These are phyloP conservation scores for Epicoccum sorghinum DNA, from an alignment of 2,329 filamentous ascomycete species.

Conservation along the genomic window DNA sequence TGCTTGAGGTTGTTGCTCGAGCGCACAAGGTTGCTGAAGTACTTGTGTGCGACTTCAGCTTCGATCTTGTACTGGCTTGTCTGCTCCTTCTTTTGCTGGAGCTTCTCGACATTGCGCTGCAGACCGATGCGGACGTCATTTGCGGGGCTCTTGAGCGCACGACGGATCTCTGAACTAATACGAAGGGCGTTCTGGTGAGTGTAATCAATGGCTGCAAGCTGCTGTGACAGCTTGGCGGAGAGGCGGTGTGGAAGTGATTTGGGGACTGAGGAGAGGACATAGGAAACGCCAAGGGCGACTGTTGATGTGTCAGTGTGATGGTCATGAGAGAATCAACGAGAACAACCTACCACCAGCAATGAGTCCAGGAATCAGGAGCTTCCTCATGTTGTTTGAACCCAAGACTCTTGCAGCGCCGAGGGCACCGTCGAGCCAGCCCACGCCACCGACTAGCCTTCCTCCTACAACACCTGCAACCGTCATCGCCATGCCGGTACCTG, in stretches of 20 bases:
- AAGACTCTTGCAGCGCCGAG: conserved; percentile 80
- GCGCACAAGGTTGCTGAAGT: conserved; percentile 84
- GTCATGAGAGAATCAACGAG: not conserved
- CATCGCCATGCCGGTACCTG: conserved; percentile 91
- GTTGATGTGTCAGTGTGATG: conserved; percentile 16
- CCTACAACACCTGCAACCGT: conserved; percentile 89
- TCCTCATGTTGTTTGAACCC: conserved; percentile 79
- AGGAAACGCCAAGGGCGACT: conserved; percentile 78
- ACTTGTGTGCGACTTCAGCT: conserved; percentile 85
- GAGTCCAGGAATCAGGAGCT: conserved; percentile 79
- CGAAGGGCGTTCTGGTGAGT: conserved; percentile 86
- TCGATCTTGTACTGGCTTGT: conserved; percentile 81
- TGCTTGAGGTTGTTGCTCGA: conserved; percentile 58
- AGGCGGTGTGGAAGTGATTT: conserved; percentile 86
- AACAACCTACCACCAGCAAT: conserved; percentile 73
- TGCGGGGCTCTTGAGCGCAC: conserved; percentile 85
- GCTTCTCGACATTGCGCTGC: conserved; percentile 83
- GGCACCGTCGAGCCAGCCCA: conserved; percentile 88
- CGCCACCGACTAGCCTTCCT: conserved; percentile 78
- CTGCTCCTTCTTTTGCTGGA: conserved; percentile 78
- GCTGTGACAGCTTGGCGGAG: conserved; percentile 79
- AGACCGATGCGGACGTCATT: conserved; percentile 84
- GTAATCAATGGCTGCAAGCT: conserved; percentile 85
- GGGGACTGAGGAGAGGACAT: conserved; percentile 85
- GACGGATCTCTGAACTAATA: conserved; percentile 84